Evolutionary conservation across 805 yeast genomes (phyloP).

Genomic region (Metschnikowia noctiluminum): DNA sequence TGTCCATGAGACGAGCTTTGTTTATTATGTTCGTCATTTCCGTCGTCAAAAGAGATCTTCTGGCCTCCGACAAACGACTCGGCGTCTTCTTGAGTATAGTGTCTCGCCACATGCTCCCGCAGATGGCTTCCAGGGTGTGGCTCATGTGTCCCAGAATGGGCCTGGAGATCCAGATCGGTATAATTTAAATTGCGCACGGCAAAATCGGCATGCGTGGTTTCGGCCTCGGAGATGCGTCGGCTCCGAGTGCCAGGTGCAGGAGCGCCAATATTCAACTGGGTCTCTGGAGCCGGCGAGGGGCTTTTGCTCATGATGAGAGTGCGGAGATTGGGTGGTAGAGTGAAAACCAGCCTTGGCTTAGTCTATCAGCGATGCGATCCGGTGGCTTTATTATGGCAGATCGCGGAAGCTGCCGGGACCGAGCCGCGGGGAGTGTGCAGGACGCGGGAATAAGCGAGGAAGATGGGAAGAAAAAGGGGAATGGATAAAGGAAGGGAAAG

Average conservation of each 20-base stretch:
- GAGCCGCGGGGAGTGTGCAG: neutral
- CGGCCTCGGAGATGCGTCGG: neutral
- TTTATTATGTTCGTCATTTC: neutral
- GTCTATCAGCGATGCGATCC: neutral
- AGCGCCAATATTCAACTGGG: neutral
- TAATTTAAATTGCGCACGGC: neutral
- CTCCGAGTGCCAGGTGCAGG: neutral
- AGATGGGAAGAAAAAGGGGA: no score
- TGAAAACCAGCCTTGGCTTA: no score
- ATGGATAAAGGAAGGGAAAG: no score
- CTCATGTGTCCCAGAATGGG: neutral
- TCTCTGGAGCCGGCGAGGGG: neutral
- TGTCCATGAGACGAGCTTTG: neutral
- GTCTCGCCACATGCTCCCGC: slow-evolving; percentile 7
- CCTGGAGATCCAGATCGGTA: slow-evolving; percentile 1
- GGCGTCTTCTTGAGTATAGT: slow-evolving; percentile 32
- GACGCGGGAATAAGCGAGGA: neutral
- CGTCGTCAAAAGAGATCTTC: slow-evolving; percentile 18
- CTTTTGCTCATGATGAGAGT: neutral
- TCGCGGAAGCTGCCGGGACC: neutral
- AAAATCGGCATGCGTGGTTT: neutral
- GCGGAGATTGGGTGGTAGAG: no score
- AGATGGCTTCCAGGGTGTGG: neutral
- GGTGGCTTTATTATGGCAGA: neutral
- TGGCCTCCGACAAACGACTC: slow-evolving; percentile 51